These are phyloP conservation scores for Cutaneotrichosporon sp. DNA, from an alignment of 1,284 basidiomycete genomes.

Conservation along the genomic window DNA sequence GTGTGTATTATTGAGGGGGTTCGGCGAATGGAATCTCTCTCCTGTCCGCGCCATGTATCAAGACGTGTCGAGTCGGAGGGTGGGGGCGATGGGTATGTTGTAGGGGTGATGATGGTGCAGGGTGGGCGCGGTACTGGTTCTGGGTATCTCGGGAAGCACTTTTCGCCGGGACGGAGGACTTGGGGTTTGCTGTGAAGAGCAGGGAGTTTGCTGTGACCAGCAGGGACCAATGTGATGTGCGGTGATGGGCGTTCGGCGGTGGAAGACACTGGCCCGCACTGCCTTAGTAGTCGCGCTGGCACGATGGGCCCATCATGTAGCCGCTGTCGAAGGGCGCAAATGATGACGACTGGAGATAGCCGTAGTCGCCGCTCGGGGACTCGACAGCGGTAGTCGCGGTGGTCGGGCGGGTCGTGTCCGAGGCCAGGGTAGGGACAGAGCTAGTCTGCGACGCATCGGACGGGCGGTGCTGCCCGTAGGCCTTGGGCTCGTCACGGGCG, in stretches of 20 bases:
- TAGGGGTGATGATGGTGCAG: neutral
- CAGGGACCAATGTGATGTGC: too few species aligned
- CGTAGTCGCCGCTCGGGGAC: neutral
- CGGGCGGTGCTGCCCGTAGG: neutral
- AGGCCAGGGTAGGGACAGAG: neutral
- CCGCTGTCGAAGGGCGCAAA: neutral
- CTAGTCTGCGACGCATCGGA: neutral
- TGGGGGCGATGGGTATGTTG: too few species aligned
- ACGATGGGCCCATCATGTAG: neutral
- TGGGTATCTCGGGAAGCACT: neutral
- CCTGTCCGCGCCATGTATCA: neutral
- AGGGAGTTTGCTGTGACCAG: too few species aligned
- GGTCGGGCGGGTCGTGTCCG: neutral
- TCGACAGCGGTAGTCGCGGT: neutral
- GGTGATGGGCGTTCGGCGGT: too few species aligned
- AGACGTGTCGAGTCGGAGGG: neutral
- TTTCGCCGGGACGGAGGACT: too few species aligned
- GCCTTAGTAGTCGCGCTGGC: neutral
- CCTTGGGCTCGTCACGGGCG: neutral
- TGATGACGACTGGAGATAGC: neutral
- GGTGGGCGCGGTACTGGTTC: neutral
- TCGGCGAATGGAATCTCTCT: too few species aligned
- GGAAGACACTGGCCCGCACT: too few species aligned
- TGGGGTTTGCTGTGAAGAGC: too few species aligned
- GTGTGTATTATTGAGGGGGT: too few species aligned